Evolutionary conservation across 257 asterid species (phyloP), one percentile per base, ranked within the genome.

Genomic region (Solanum rostratum): DNA sequence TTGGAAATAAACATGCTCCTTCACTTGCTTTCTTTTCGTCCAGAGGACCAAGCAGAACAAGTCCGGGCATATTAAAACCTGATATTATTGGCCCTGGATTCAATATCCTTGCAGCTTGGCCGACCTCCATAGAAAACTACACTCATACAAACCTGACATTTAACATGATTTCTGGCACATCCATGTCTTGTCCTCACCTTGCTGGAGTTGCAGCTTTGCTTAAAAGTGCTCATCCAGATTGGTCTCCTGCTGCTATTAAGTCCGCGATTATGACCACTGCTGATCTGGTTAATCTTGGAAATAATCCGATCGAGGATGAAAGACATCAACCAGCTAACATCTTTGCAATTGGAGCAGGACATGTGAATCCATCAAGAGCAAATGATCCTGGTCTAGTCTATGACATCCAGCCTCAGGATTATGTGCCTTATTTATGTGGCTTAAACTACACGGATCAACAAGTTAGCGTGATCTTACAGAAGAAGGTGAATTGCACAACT

Each of bases 141-240:
- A 46, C 59, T 27, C 65, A 80, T 30, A 69, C 83, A 8, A 84
- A 79, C 41, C 53, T 85, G 50, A 66, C 84, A 6, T 86, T 86
- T 15, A 80, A 86, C 52, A 16, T 86, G 2, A 55, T 79, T 13
- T 87, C 87, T 0, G 89, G 89, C 11, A 87, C 89, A 3, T 87
- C 89, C 19, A 87, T 87, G 89, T 11, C 89, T 12, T 87, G 89
- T 62, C 89, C 89, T 15, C 89, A 87, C 59, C 87, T 87, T 9
- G 85, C 87, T 57, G 89, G 87, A 20, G 68, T 87, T 41, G 87
- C 87, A 15, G 87, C 89, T 13, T 50, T 87, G 83, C 79, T 87
- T 8, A 87, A 59, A 80, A 87, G 85, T 33, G 70, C 80, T 22
- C 85, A 87, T 84, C 84, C 87, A 0, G 15, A 79, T 50, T 87